Evolutionary conservation across 2,329 filamentous ascomycete species (phyloP), one percentile per base, ranked within the genome.

Genomic region (Neoscytalidium dimidiatum): DNA sequence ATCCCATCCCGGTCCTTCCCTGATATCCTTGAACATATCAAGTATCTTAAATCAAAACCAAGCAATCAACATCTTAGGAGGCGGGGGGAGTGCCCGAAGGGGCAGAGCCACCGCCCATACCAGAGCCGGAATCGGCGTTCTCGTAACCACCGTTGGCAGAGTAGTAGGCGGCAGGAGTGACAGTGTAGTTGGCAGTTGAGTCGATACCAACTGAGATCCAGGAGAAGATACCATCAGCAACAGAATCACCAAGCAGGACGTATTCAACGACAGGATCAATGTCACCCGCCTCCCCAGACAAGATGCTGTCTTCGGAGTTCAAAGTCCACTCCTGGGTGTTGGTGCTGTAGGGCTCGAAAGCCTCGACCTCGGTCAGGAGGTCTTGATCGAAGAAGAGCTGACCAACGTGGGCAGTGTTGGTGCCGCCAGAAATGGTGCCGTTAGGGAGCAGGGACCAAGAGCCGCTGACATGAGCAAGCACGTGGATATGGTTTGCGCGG

Each of bases 311-410:
- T 0, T 84, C 76, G 13, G 74, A 76, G 69, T 88, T 88, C 41
- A 71, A 75, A 4, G 82, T 87, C 21, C 84, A 35, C 17, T 68
- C 69, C 63, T 78, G 75, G 23, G 70, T 78, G 69, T 81, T 81
- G 65, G 74, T 78, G 69, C 72, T 78, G 73, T 82, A 81, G 3
- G 84, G 83, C 0, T 71, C 66, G 0, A 75, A 78, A 9, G 73
- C 73, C 67, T 87, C 83, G 63, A 89, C 85, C 43, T 78, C 67
- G 28, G 70, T 69, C 68, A 86, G 82, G 9, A 90, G 82, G 67
- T 80, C 78, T 72, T 89, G 84, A 73, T 90, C 86, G 64, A 87
- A 87, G 81, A 87, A 90, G 58, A 88, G 71, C 73, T 91, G 88
- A 19, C 88, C 87, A 43, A 89, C 81, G 75, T 90, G 87, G 7